Conservation (phyloP, 805 yeast species). For the Saccharomycopsis malanga region DNA sequence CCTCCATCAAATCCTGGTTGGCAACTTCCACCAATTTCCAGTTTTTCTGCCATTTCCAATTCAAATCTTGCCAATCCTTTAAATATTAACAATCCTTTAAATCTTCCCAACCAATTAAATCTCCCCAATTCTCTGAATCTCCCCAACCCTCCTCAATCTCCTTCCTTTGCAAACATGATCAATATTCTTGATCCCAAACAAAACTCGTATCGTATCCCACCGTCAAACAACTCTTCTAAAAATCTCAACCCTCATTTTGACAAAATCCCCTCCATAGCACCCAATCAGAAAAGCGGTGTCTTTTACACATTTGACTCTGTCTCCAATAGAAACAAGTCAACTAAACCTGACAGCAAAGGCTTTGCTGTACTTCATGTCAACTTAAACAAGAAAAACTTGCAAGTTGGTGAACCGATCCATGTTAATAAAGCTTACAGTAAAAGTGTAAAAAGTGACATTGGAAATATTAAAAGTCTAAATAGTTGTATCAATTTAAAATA, state of each 20-base stretch:
- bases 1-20: no score
- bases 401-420: not conserved
- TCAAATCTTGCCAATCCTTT: not conserved
- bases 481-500: not conserved
- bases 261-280: not conserved
- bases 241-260: not conserved
- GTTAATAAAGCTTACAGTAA: not conserved
- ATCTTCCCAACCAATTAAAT: no score
- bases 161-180: not conserved
- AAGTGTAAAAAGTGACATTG: not conserved
- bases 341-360: not conserved
- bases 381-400: not conserved
- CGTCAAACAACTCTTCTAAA: not conserved
- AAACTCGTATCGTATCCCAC: no score
- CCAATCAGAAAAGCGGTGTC: no score
- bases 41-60: not conserved
- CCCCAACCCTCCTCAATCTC: not conserved
- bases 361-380: not conserved
- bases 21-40: no score
- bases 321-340: not conserved
- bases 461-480: not conserved
- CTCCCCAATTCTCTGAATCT: not conserved
- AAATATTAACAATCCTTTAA: not conserved
- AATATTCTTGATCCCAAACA: not conserved
- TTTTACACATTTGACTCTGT: not conserved